Percentiles rank a stretch among this genome's conserved stretches.
These are phyloP conservation scores for Chondrostereum purpureum DNA, from an alignment of 1,284 basidiomycete species.

Conservation along the genomic window DNA sequence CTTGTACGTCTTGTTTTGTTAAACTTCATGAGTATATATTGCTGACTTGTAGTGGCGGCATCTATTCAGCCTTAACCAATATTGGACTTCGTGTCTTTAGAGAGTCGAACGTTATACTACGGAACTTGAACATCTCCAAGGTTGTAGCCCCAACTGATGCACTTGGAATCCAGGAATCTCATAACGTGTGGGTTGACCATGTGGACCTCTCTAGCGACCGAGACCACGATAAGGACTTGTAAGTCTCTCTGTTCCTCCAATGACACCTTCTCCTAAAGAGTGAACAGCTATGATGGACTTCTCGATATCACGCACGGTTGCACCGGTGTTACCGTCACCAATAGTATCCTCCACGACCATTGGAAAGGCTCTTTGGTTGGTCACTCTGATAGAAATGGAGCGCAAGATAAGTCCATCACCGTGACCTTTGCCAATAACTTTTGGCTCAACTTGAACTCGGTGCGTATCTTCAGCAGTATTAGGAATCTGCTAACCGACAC, in stretches of 20 bases:
- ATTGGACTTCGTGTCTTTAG: slow-evolving; percentile 36
- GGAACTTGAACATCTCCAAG: slow-evolving; percentile 44
- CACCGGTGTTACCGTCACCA: slow-evolving; percentile 35
- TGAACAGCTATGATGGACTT: slow-evolving; percentile 35
- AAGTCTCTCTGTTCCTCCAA: slow-evolving; percentile 11
- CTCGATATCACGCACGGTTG: slow-evolving; percentile 34
- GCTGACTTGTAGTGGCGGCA: slow-evolving; percentile 16
- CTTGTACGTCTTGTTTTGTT: slow-evolving; percentile 16
- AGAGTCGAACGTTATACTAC: slow-evolving; percentile 39
- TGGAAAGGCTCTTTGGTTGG: slow-evolving; percentile 26
- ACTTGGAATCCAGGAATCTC: slow-evolving; percentile 36
- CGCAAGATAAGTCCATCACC: slow-evolving; percentile 21
- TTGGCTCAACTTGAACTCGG: background rate
- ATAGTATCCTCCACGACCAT: slow-evolving; percentile 33
- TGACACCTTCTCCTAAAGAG: background rate
- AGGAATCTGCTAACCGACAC: too few relatives aligned
- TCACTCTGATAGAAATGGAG: slow-evolving; percentile 35
- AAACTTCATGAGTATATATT: background rate
- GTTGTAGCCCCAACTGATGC: slow-evolving; percentile 38
- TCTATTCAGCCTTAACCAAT: slow-evolving; percentile 27
- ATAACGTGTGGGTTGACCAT: slow-evolving; percentile 42
- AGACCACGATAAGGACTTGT: slow-evolving; percentile 36
- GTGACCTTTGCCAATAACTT: background rate
- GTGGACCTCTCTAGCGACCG: slow-evolving; percentile 37
- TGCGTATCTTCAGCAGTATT: too few relatives aligned